Evolutionary conservation across 495 filamentous ascomycete species (phyloP).

Genomic region (Annulohypoxylon stygium): DNA sequence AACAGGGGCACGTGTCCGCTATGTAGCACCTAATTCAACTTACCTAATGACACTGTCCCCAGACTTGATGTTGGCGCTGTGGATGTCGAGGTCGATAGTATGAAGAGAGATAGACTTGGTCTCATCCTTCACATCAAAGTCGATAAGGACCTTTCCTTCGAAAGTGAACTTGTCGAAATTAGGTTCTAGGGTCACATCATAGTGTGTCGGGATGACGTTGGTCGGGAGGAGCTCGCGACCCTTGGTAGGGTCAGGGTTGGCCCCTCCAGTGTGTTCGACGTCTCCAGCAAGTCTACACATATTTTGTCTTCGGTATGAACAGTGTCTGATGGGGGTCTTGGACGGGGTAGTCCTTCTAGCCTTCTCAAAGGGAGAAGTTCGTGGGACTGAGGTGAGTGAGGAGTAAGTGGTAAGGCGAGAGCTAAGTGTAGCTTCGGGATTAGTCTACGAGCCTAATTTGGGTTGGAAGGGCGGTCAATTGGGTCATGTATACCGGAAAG

Average conservation of each 20-base stretch:
- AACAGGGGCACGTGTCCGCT: constrained; percentile 20
- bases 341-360: constrained; percentile 39
- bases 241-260: constrained; percentile 57
- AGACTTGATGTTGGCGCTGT: constrained; percentile 75
- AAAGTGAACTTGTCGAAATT: constrained; percentile 78
- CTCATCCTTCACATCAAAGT: constrained; percentile 87
- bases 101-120: constrained; percentile 90
- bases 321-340: constrained; percentile 56
- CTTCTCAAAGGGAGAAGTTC: constrained; percentile 42
- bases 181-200: constrained; percentile 80
- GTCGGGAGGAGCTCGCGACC: constrained; percentile 72
- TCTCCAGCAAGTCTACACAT: constrained; percentile 67
- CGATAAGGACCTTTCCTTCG: constrained; percentile 75
- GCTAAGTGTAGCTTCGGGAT: constrained; percentile 33
- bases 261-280: constrained; percentile 58
- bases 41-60: constrained; percentile 59
- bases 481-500: constrained; percentile 43
- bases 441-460: constrained; percentile 37
- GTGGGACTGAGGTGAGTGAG: constrained; percentile 30
- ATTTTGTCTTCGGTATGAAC: constrained; percentile 66
- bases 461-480: constrained; percentile 39
- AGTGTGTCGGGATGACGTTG: constrained; percentile 75
- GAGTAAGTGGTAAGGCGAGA: constrained; percentile 36
- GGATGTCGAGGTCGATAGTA: constrained; percentile 85
- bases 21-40: constrained; percentile 16